Conservation (phyloP, 2,329 filamentous ascomycete genomes). For the Talaromyces islandicus region DNA sequence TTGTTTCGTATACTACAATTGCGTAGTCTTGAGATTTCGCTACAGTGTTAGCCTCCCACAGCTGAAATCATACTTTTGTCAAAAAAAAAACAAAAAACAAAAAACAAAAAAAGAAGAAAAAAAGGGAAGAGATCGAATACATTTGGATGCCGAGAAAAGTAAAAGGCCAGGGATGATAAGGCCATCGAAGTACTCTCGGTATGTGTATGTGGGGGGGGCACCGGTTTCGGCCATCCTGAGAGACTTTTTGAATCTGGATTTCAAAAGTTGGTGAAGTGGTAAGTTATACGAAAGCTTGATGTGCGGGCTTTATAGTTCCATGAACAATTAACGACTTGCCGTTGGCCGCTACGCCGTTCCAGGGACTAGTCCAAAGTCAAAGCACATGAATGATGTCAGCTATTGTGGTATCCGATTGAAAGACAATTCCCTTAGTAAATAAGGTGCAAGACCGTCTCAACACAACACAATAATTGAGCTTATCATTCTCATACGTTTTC, state of each 20-base stretch:
- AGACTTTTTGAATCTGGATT: neutral
- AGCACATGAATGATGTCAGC: no score
- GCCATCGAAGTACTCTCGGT: conserved; percentile 7
- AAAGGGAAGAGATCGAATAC: conserved; percentile 1
- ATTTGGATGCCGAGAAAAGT: conserved; percentile 8
- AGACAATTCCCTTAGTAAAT: no score
- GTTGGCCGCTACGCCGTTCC: neutral
- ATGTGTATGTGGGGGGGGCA: neutral
- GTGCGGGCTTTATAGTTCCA: neutral
- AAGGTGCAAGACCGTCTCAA: no score
- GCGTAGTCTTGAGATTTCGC: conserved; percentile 23
- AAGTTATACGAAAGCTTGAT: neutral
- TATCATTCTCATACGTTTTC: no score
- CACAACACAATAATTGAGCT: no score
- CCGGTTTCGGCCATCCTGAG: neutral
- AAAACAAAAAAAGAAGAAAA: no score
- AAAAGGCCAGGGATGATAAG: conserved; percentile 11
- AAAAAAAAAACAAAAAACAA: no score
- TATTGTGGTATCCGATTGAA: no score
- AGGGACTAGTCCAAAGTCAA: neutral
- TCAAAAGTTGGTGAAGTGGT: neutral
- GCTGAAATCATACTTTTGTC: neutral
- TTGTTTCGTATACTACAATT: conserved; percentile 24
- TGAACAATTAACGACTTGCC: neutral
- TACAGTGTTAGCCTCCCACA: neutral